A percentile compares a stretch with the other conserved stretches of the same genome.
phyloP scores from a whole-genome alignment of 768 basidiomycete species.

The Kwoniella sp. region DNA sequence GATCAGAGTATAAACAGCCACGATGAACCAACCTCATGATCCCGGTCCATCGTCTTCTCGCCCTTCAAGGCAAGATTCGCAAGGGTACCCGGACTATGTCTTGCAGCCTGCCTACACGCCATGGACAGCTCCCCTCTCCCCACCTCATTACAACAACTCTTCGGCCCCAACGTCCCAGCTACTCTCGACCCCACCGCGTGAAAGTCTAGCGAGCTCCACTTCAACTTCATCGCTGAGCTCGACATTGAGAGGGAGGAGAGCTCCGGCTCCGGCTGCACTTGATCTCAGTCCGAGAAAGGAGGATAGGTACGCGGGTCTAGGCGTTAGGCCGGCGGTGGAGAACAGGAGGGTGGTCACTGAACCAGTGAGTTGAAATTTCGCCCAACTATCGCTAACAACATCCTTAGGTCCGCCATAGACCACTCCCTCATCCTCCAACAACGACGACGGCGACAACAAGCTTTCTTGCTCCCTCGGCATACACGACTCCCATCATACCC shows the following conservation, averaged over 20 bases:
- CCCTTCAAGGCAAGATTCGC: background rate
- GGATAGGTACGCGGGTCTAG: slow-evolving; percentile 22
- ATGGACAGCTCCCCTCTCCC: slow-evolving; percentile 2
- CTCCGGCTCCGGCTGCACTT: slow-evolving; percentile 47
- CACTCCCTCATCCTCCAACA: slow-evolving; percentile 17
- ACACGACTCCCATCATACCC: slow-evolving; percentile 13
- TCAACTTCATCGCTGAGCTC: slow-evolving; percentile 37
- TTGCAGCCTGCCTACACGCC: slow-evolving; percentile 12
- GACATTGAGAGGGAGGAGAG: slow-evolving; percentile 34
- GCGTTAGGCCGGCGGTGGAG: slow-evolving; percentile 13
- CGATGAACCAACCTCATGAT: slow-evolving; percentile 8
- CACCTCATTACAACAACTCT: background rate
- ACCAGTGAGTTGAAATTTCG: slow-evolving; percentile 19
- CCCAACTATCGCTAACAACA: background rate
- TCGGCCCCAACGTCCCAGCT: slow-evolving; percentile 1
- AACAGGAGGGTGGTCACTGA: slow-evolving; percentile 31
- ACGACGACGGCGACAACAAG: background rate
- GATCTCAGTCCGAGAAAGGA: slow-evolving; percentile 44
- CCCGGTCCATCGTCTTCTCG: slow-evolving; percentile 19
- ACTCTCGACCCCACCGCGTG: slow-evolving; percentile 14
- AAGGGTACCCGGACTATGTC: slow-evolving; percentile 15
- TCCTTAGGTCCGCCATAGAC: slow-evolving; percentile 10
- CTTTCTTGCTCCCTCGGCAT: slow-evolving; percentile 18
- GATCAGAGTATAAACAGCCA: background rate
- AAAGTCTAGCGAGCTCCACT: slow-evolving; percentile 32